Evolutionary conservation across 1,284 basidiomycete genomes (phyloP).

Genomic region (Polyporus tsugae): DNA sequence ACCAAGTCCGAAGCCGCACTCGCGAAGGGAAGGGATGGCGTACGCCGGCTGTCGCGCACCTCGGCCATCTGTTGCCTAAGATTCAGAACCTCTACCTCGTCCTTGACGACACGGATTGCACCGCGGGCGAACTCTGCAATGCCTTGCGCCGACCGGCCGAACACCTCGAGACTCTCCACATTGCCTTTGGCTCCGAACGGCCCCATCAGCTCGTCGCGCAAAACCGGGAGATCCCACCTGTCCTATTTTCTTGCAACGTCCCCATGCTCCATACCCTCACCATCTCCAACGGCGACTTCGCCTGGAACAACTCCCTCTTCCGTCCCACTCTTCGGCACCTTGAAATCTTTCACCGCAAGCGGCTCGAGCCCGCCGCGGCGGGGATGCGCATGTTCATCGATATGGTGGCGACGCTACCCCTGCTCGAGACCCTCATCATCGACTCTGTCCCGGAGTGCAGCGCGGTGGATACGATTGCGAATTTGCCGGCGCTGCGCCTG

Average conservation of each 20-base stretch:
- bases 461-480: background rate
- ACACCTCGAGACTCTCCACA: conserved; percentile 3
- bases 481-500: background rate
- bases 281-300: conserved; percentile 14
- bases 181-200: conserved; percentile 1
- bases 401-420: conserved; percentile 2
- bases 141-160: conserved; percentile 3
- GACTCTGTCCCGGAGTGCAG: conserved; percentile 7
- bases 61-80: background rate
- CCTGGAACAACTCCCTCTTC: conserved; percentile 16
- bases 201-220: conserved; percentile 3
- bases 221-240: conserved; percentile 9
- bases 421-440: conserved; percentile 10
- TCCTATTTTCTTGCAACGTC: background rate
- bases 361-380: conserved; percentile 6
- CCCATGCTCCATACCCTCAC: conserved; percentile 11
- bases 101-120: conserved; percentile 17
- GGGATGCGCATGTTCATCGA: conserved; percentile 8
- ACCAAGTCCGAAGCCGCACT: conserved; percentile 6
- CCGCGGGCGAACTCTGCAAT: conserved; percentile 10
- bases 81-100: conserved; percentile 14
- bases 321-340: conserved; percentile 20
- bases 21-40: conserved; percentile 8
- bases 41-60: conserved; percentile 5
- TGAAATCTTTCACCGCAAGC: conserved; percentile 13